These are phyloP conservation scores for Neofusicoccum ribis DNA, from an alignment of 2,329 filamentous ascomycete species.

Conservation along the genomic window DNA sequence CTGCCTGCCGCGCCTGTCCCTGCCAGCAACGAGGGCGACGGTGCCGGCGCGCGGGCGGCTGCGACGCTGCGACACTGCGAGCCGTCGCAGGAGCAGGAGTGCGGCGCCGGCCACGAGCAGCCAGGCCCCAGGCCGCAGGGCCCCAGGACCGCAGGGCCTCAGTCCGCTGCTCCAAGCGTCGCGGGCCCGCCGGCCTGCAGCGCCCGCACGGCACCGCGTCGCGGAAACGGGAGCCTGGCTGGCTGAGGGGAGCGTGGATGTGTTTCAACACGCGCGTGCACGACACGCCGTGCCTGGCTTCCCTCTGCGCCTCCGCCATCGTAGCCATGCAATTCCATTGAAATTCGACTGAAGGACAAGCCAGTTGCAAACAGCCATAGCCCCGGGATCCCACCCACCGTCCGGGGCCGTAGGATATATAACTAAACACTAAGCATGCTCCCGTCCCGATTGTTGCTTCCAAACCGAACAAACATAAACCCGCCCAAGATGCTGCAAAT, in stretches of 20 bases:
- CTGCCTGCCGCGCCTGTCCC: neutral
- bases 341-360: neutral
- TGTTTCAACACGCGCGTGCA: neutral
- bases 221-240: neutral
- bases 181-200: no score
- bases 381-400: neutral
- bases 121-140: no score
- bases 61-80: no score
- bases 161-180: no score
- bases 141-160: no score
- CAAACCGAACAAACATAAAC: neutral
- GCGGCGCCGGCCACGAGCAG: no score
- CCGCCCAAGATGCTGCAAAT: constrained; percentile 1
- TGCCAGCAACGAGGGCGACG: neutral
- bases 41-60: no score
- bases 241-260: neutral
- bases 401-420: constrained; percentile 12
- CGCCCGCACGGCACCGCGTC: neutral
- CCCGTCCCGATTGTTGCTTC: neutral
- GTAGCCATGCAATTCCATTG: neutral
- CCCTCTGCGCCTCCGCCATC: no score
- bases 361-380: constrained; percentile 10
- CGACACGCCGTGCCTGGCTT: no score
- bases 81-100: no score
- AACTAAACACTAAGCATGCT: constrained; percentile 2